Evolutionary conservation across 129 eudicot species (phyloP).

Genomic region (Arctium lappa): DNA sequence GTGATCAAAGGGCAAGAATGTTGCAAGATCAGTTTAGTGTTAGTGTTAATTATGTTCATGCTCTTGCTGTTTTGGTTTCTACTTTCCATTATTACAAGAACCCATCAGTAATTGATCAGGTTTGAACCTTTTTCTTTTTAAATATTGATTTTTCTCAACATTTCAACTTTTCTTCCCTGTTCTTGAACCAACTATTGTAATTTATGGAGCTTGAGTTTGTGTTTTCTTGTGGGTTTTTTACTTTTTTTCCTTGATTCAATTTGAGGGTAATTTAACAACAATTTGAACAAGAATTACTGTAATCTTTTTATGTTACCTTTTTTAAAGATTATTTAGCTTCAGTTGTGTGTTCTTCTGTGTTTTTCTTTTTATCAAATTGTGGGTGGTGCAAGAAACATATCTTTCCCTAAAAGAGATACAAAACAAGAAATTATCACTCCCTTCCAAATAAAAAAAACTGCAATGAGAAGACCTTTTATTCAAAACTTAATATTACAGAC

Average conservation of each 20-base stretch:
- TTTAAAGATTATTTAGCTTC: neutral
- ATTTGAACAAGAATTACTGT: neutral
- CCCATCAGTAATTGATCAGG: slow-evolving; percentile 87
- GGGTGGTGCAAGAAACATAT: slow-evolving; percentile 9
- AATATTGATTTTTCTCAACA: neutral
- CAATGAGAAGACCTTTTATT: neutral
- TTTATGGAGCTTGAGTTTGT: neutral
- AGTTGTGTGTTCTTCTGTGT: neutral
- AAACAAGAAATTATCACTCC: neutral
- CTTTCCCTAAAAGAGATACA: neutral
- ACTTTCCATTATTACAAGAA: slow-evolving; percentile 75
- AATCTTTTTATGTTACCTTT: neutral
- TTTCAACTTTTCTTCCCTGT: neutral
- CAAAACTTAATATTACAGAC: neutral
- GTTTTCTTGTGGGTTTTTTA: neutral
- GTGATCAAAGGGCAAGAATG: slow-evolving; percentile 91
- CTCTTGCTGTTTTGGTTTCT: slow-evolving; percentile 76
- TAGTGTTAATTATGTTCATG: slow-evolving; percentile 90
- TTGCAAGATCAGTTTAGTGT: too few species aligned
- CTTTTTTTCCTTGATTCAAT: neutral
- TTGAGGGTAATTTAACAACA: neutral
- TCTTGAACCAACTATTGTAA: neutral
- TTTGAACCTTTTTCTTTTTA: slow-evolving; percentile 14
- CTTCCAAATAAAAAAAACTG: neutral
- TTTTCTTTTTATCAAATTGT: slow-evolving; percentile 1